A percentile compares a stretch with the other conserved stretches of the same genome.
Evolutionary conservation across 208 protist species (phyloP).

Genomic region (Leishmania martiniquensis): DNA sequence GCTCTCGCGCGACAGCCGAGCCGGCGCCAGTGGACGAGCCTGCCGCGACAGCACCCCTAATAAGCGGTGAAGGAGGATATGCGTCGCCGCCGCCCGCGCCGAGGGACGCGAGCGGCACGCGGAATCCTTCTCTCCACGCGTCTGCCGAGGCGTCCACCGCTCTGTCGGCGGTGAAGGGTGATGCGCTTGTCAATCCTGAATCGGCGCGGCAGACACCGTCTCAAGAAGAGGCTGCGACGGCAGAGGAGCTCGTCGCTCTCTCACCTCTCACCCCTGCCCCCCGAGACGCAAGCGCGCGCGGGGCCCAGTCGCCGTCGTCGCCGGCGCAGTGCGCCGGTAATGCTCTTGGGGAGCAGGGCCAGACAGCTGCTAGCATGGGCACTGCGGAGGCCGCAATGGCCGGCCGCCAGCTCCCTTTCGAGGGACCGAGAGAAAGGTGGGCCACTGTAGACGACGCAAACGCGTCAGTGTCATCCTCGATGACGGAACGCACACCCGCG

Average conservation of each 20-base stretch:
- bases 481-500: background rate
- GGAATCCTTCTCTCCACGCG: background rate
- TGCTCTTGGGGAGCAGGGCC: background rate
- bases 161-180: background rate
- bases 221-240: background rate
- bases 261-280: conserved; percentile 21
- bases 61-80: background rate
- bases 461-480: background rate
- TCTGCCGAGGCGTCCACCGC: background rate
- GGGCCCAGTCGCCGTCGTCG: background rate
- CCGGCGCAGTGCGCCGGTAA: background rate
- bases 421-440: background rate
- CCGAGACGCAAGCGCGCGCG: background rate
- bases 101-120: background rate
- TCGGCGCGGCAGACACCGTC: background rate
- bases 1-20: background rate
- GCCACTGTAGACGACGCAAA: background rate
- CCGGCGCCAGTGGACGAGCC: background rate
- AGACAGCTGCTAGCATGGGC: background rate
- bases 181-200: background rate
- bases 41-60: background rate
- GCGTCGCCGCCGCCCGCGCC: background rate
- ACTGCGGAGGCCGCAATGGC: background rate
- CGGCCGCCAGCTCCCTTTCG: background rate
- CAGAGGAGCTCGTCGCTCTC: conserved; percentile 14